These are phyloP conservation scores for Phytophthora pseudosyringae DNA, from an alignment of 352 stramenopile species.

Conservation along the genomic window DNA sequence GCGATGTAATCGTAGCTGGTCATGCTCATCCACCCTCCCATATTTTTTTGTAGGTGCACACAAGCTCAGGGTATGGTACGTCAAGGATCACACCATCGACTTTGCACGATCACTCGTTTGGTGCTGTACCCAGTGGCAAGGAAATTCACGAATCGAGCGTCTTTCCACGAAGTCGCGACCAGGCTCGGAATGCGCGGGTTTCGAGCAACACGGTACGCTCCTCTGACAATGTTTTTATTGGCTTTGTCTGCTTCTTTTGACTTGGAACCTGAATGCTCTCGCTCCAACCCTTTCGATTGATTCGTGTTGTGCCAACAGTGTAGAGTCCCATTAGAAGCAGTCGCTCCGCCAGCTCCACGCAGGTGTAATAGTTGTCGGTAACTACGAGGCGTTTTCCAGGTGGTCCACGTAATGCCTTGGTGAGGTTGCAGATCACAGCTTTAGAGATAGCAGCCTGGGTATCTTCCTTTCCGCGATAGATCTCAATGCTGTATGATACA, in stretches of 20 bases:
- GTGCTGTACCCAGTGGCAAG: constrained; percentile 2
- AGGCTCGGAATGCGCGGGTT: background rate
- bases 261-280: background rate
- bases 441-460: background rate
- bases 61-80: constrained; percentile 1
- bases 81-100: background rate
- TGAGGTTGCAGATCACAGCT: background rate
- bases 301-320: background rate
- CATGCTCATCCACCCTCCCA: constrained; percentile 21
- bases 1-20: constrained; percentile 18
- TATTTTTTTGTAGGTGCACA: constrained; percentile 9
- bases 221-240: no score
- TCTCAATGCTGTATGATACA: background rate
- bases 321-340: background rate
- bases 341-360: background rate
- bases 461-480: background rate
- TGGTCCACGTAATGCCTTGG: background rate
- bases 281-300: background rate
- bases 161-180: background rate
- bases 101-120: constrained; percentile 2
- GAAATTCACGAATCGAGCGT: constrained; percentile 3
- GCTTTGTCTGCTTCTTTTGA: no score
- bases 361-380: background rate
- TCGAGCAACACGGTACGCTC: background rate
- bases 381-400: background rate